Evolutionary conservation across 305 asterid species (phyloP).

Genomic region (Fraxinus latifolia): DNA sequence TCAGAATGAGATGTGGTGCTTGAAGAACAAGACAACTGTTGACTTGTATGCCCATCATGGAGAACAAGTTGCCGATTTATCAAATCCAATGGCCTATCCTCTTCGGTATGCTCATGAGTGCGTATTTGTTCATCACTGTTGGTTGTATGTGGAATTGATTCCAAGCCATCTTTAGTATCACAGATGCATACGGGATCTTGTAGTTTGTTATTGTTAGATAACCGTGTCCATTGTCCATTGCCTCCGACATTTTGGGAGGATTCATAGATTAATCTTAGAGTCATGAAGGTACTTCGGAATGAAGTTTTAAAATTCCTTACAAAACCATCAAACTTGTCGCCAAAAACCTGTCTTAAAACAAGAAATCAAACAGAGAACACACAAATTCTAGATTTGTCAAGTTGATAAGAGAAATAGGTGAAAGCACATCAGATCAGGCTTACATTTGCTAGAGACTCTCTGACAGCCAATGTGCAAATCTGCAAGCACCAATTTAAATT

Average conservation of each 20-base stretch:
- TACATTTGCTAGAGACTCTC: constrained; percentile 52
- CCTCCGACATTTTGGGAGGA: constrained; percentile 40
- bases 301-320: constrained; percentile 47
- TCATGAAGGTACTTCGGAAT: constrained; percentile 52
- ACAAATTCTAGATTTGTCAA: constrained; percentile 3
- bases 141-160: constrained; percentile 26
- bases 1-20: constrained; percentile 28
- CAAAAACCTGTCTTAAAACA: constrained; percentile 53
- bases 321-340: constrained; percentile 44
- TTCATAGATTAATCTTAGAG: constrained; percentile 51
- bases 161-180: constrained; percentile 23
- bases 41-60: constrained; percentile 38
- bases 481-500: constrained; percentile 24
- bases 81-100: constrained; percentile 18
- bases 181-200: constrained; percentile 25
- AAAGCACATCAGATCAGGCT: constrained; percentile 28
- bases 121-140: constrained; percentile 13
- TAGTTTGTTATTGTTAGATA: constrained; percentile 19
- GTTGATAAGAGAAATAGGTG: background rate
- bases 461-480: constrained; percentile 54
- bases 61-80: constrained; percentile 50
- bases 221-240: constrained; percentile 6
- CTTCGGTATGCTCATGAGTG: constrained; percentile 35
- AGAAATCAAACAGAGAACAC: constrained; percentile 21
- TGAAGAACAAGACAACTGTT: constrained; percentile 40